These are phyloP conservation scores for Populus tremula DNA, from an alignment of 345 rosid genomes.

Conservation along the genomic window DNA sequence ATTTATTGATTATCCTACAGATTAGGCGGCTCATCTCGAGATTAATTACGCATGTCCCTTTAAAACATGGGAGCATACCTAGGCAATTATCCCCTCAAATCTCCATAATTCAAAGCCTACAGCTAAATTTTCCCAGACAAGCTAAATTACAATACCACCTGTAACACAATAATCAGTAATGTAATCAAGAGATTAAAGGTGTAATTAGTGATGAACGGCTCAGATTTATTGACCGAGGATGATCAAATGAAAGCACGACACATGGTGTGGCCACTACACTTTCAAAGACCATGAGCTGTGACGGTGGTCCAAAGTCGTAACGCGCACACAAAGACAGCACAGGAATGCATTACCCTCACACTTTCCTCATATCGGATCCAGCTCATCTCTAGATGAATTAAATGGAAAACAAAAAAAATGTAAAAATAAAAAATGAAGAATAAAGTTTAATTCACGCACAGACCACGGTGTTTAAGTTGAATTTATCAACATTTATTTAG, in stretches of 20 bases:
- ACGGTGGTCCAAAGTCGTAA: constrained; percentile 55
- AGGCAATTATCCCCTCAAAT: not conserved
- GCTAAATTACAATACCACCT: not conserved
- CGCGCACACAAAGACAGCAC: not conserved
- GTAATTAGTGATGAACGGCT: not conserved
- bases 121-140: not conserved
- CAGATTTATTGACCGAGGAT: constrained; percentile 7
- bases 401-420: not conserved
- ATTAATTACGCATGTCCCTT: not conserved
- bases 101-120: not conserved
- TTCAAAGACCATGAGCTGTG: constrained; percentile 37
- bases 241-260: not conserved
- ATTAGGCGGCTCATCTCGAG: not conserved
- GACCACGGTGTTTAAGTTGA: too few relatives aligned
- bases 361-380: constrained; percentile 41
- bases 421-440: not conserved
- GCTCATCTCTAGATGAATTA: constrained; percentile 31
- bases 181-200: not conserved
- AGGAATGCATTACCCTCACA: not conserved
- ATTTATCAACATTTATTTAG: too few relatives aligned
- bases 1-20: not conserved
- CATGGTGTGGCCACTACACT: constrained; percentile 11
- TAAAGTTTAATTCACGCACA: too few relatives aligned
- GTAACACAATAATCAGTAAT: not conserved
- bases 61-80: not conserved